These are phyloP conservation scores for Serendipita sp. DNA, from an alignment of 768 basidiomycete species.

Conservation along the genomic window DNA sequence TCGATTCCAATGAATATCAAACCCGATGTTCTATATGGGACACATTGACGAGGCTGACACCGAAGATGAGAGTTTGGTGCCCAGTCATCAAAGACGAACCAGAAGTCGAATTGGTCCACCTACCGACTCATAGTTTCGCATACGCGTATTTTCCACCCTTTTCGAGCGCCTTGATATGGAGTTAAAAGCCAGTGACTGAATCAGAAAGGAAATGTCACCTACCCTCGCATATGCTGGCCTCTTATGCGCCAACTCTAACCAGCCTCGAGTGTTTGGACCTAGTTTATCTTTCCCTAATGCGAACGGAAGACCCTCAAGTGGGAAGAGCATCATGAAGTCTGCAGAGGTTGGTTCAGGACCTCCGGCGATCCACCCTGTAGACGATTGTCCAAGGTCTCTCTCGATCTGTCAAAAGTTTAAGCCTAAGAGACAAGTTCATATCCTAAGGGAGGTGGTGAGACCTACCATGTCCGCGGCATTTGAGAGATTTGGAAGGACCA, in stretches of 20 bases:
- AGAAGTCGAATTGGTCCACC: no score
- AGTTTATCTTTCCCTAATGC: conserved; percentile 12
- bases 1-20: no score
- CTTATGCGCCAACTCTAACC: conserved; percentile 24
- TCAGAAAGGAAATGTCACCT: no score
- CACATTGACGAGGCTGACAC: no score
- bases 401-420: conserved; percentile 21
- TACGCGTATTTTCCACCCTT: no score
- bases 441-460: background rate
- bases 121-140: no score
- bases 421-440: no score
- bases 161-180: no score
- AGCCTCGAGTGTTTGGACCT: conserved; percentile 24
- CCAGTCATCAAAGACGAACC: no score
- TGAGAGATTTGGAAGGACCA: conserved; percentile 17
- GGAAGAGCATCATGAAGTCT: conserved; percentile 31
- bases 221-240: conserved; percentile 23
- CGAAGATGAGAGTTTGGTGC: no score
- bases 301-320: conserved; percentile 19
- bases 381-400: conserved; percentile 20
- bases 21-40: no score
- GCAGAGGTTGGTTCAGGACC: conserved; percentile 26
- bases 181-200: no score
- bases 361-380: conserved; percentile 22
- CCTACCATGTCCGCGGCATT: background rate